A percentile compares a stretch with the other conserved stretches of the same genome.
Evolutionary conservation across 495 filamentous ascomycete species (phyloP).

Genomic region (Elasticomyces elasticus): DNA sequence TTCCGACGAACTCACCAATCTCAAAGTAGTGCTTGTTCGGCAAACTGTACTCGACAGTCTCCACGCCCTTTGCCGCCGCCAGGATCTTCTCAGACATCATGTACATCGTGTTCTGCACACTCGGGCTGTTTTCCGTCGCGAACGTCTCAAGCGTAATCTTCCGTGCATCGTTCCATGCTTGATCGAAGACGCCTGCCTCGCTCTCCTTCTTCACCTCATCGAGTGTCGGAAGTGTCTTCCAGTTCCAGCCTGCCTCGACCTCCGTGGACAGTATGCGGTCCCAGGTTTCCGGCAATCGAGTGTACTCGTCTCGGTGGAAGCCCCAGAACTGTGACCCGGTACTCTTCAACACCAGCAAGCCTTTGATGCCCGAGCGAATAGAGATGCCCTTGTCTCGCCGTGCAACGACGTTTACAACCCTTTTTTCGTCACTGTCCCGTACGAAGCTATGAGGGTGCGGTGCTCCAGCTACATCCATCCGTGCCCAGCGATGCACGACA

Average conservation of each 20-base stretch:
- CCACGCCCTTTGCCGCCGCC: slow-evolving; percentile 57
- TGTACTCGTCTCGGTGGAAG: slow-evolving; percentile 87
- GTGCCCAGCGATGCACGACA: slow-evolving; percentile 81
- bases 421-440: slow-evolving; percentile 79
- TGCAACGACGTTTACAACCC: slow-evolving; percentile 54
- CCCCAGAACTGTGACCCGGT: slow-evolving; percentile 96
- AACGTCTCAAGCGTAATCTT: slow-evolving; percentile 83
- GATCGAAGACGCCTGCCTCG: slow-evolving; percentile 64
- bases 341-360: slow-evolving; percentile 85
- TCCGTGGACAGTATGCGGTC: slow-evolving; percentile 93
- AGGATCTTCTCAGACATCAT: slow-evolving; percentile 92
- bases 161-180: slow-evolving; percentile 64
- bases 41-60: slow-evolving; percentile 68
- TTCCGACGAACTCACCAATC: slow-evolving; percentile 55
- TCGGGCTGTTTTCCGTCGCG: slow-evolving; percentile 81
- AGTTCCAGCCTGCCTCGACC: slow-evolving; percentile 75
- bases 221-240: slow-evolving; percentile 60
- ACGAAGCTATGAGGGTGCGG: slow-evolving; percentile 95
- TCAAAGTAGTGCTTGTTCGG: slow-evolving; percentile 99
- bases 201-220: slow-evolving; percentile 55
- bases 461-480: slow-evolving; percentile 75
- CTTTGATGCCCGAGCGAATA: slow-evolving; percentile 52
- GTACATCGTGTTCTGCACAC: slow-evolving; percentile 96
- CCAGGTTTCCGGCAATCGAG: slow-evolving; percentile 78
- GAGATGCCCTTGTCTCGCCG: slow-evolving; percentile 36